phyloP scores from a whole-genome alignment of 805 yeast species.

The Nakazawaea wyomingensis region DNA sequence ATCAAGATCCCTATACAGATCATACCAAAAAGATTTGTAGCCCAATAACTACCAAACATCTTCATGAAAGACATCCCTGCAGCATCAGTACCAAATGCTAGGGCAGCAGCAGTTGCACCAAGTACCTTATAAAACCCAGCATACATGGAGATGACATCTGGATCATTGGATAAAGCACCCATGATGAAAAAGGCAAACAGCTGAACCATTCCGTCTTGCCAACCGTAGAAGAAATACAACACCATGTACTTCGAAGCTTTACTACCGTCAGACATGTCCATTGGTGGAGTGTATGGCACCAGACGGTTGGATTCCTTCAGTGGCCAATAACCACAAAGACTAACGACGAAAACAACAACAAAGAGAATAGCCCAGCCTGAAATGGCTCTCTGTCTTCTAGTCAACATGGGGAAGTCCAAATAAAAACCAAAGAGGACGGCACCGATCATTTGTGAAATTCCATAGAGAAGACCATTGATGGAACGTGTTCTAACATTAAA shows the following conservation, averaged over 20 bases:
- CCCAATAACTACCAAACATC: slow-evolving; percentile 10
- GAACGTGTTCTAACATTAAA: slow-evolving; percentile 12
- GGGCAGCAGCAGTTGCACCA: slow-evolving; percentile 9
- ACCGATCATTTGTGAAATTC: slow-evolving; percentile 9
- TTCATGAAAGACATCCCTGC: neutral
- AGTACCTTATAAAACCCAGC: slow-evolving; percentile 9
- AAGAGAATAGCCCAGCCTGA: slow-evolving; percentile 3
- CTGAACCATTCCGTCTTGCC: slow-evolving; percentile 9
- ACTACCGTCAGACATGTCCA: slow-evolving; percentile 8
- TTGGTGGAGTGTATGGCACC: slow-evolving; percentile 4
- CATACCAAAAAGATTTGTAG: slow-evolving; percentile 3
- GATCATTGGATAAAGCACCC: slow-evolving; percentile 10
- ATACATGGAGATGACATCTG: slow-evolving; percentile 6
- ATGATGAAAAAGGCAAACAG: slow-evolving; percentile 9
- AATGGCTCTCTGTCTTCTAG: slow-evolving; percentile 6
- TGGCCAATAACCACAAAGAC: slow-evolving; percentile 13
- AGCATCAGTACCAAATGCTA: slow-evolving; percentile 14
- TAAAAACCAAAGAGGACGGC: slow-evolving; percentile 8
- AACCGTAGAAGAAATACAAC: slow-evolving; percentile 9
- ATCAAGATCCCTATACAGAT: slow-evolving; percentile 5
- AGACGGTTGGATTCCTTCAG: slow-evolving; percentile 13
- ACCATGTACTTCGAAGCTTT: slow-evolving; percentile 8
- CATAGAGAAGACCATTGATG: slow-evolving; percentile 8
- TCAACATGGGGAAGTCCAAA: slow-evolving; percentile 9
- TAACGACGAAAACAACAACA: slow-evolving; percentile 1